Evolutionary conservation across 176 grass and related monocot genomes (phyloP).

Genomic region (Leersia perrieri): DNA sequence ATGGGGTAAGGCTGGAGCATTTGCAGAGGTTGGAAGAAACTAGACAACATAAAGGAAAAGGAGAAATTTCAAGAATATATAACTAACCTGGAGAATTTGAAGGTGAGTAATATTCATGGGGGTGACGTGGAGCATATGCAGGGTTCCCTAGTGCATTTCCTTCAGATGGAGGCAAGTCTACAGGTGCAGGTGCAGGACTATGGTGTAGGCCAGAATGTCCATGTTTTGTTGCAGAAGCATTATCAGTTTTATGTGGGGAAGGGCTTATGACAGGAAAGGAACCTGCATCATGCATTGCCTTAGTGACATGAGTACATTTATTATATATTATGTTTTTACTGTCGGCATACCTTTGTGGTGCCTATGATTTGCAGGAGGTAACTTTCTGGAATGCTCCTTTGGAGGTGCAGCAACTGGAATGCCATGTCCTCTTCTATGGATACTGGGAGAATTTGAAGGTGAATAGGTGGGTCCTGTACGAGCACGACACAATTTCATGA

Average conservation of each 20-base stretch:
- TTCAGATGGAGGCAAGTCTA: conserved; percentile 39
- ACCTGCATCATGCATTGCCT: conserved; percentile 43
- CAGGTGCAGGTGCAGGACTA: conserved; percentile 53
- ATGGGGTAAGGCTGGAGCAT: conserved; percentile 29
- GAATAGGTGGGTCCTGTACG: conserved; percentile 43
- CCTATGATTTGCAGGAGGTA: conserved; percentile 36
- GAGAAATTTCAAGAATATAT: conserved; percentile 17
- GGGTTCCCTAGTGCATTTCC: conserved; percentile 41
- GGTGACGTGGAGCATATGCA: conserved; percentile 49
- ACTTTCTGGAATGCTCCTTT: conserved; percentile 40
- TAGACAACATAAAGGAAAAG: conserved; percentile 18
- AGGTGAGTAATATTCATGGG: conserved; percentile 29
- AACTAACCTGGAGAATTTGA: conserved; percentile 55
- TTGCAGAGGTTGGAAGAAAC: conserved; percentile 44
- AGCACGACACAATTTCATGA: conserved; percentile 22
- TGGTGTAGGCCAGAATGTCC: conserved; percentile 45
- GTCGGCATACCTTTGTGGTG: conserved; percentile 39
- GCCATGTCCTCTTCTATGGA: conserved; percentile 40
- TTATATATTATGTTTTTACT: conserved; percentile 10
- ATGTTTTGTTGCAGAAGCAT: conserved; percentile 40
- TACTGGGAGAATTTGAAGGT: conserved; percentile 33
- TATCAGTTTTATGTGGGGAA: conserved; percentile 46
- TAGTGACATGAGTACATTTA: conserved; percentile 9
- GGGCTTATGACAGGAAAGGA: conserved; percentile 63
- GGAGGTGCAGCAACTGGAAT: conserved; percentile 53